These are phyloP conservation scores for Ophiostoma piceae DNA, from an alignment of 2,329 filamentous ascomycete species.

Conservation along the genomic window DNA sequence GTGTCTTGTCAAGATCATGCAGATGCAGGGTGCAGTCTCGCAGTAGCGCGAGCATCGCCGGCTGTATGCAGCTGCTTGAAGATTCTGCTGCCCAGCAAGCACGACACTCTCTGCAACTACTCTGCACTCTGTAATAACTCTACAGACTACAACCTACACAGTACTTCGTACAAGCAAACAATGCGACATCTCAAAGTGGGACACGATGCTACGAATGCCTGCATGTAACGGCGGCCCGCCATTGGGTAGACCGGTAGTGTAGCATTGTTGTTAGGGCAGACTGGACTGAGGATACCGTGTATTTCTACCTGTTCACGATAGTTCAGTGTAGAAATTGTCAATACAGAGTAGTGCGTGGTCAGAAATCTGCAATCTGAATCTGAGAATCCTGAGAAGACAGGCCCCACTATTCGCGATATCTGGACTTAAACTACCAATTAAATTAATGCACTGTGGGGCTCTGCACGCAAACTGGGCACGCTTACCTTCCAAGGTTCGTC, in stretches of 20 bases:
- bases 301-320: too few species aligned
- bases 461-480: constrained; percentile 7
- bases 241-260: neutral
- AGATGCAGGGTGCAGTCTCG: constrained; percentile 5
- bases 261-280: neutral
- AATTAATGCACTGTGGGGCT: neutral
- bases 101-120: too few species aligned
- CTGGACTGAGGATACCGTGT: too few species aligned
- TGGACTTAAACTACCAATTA: neutral
- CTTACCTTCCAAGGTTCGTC: constrained; percentile 3
- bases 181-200: neutral
- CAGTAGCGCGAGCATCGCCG: neutral
- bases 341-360: too few species aligned
- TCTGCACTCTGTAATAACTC: neutral
- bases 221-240: constrained; percentile 1
- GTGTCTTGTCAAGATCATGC: neutral
- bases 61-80: neutral
- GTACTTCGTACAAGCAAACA: neutral
- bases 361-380: neutral
- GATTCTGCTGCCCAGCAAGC: neutral
- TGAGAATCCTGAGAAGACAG: neutral
- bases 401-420: neutral
- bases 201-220: neutral
- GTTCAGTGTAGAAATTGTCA: too few species aligned
- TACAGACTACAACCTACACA: too few species aligned